Evolutionary conservation across 371 early-diverging fungal genomes (phyloP).

Genomic region (Basidiobolus heterosporus): DNA sequence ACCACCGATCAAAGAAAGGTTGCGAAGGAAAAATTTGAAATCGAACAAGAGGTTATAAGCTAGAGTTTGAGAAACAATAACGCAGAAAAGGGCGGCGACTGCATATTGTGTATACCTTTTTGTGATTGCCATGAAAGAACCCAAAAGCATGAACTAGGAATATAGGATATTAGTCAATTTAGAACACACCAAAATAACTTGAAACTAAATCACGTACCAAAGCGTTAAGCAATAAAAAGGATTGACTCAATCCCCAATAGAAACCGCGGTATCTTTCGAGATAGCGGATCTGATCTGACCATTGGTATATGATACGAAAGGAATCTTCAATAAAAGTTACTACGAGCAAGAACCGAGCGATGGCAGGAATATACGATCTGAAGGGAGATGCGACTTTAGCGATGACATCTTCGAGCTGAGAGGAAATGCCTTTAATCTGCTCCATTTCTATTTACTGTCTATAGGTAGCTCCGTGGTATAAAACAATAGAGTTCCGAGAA

Average conservation of each 20-base stretch:
- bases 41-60: constrained; percentile 89
- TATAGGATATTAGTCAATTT: neutral
- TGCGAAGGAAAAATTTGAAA: constrained; percentile 74
- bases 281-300: constrained; percentile 71
- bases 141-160: constrained; percentile 46
- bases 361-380: constrained; percentile 80
- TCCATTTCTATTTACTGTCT: constrained; percentile 4
- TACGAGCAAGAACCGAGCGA: constrained; percentile 81
- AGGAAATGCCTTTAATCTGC: constrained; percentile 13
- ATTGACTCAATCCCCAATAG: constrained; percentile 52
- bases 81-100: constrained; percentile 58
- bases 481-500: too few relatives aligned
- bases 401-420: constrained; percentile 54
- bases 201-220: constrained; percentile 21
- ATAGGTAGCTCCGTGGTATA: too few relatives aligned
- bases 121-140: constrained; percentile 61
- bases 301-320: constrained; percentile 71
- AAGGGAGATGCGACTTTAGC: constrained; percentile 58
- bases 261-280: constrained; percentile 63
- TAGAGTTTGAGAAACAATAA: constrained; percentile 71
- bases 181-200: neutral
- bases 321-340: constrained; percentile 92
- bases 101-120: constrained; percentile 65
- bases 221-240: constrained; percentile 72
- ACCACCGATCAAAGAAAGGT: constrained; percentile 81